These are phyloP conservation scores for Euphorbia schlechtendalii DNA, from an alignment of 441 rosid species.

Conservation along the genomic window DNA sequence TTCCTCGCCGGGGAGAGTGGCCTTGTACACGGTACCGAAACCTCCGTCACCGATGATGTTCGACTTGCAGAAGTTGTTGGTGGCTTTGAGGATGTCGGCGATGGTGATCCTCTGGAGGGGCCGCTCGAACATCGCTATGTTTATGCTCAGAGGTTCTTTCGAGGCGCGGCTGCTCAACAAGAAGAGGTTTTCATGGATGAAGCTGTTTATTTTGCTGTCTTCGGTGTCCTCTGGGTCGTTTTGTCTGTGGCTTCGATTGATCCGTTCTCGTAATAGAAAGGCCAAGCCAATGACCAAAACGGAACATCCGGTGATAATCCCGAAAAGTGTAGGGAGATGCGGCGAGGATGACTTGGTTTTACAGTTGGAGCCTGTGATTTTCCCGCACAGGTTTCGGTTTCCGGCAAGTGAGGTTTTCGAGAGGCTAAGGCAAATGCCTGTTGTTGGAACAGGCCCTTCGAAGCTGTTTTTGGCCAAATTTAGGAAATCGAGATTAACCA, in stretches of 20 bases:
- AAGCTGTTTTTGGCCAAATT: constrained; percentile 53
- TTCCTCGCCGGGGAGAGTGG: constrained; percentile 47
- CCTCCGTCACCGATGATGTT: constrained; percentile 93
- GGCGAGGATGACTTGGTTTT: constrained; percentile 28
- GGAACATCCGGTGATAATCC: constrained; percentile 38
- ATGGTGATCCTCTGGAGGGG: constrained; percentile 72
- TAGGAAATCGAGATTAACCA: constrained; percentile 40
- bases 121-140: constrained; percentile 74
- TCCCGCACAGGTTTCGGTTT: constrained; percentile 62
- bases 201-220: constrained; percentile 49
- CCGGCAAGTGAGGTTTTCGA: constrained; percentile 43
- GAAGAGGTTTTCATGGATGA: constrained; percentile 48
- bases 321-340: too few relatives aligned
- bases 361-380: constrained; percentile 41
- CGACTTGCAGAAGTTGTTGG: constrained; percentile 67
- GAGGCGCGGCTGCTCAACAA: constrained; percentile 67
- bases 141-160: constrained; percentile 84
- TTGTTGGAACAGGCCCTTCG: constrained; percentile 57
- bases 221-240: constrained; percentile 42
- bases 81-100: constrained; percentile 68
- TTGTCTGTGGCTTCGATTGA: constrained; percentile 28
- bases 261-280: constrained; percentile 40
- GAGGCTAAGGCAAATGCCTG: constrained; percentile 52
- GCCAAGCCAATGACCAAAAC: constrained; percentile 29
- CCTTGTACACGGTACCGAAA: constrained; percentile 89